Conservation (phyloP, 306 rosid genomes). For the Lathyrus tuberosus region DNA sequence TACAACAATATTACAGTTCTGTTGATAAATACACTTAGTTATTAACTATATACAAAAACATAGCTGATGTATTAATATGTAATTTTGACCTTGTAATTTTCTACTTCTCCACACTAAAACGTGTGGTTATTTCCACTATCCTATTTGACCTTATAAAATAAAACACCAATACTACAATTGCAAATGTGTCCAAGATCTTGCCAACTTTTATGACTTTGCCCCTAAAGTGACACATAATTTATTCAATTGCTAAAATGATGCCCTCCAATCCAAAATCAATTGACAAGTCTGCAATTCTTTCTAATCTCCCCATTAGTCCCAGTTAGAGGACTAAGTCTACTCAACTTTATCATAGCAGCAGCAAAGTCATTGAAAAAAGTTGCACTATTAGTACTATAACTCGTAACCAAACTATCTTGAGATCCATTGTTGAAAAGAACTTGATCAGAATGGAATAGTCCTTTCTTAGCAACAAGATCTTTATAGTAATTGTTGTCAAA, state of each 20-base stretch:
- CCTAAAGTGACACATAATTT: neutral
- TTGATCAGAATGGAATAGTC: slow-evolving; percentile 79
- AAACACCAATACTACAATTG: neutral
- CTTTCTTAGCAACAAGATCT: slow-evolving; percentile 53
- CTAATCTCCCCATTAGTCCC: slow-evolving; percentile 69
- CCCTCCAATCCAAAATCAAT: slow-evolving; percentile 28
- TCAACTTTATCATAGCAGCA: slow-evolving; percentile 72
- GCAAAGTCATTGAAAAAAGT: slow-evolving; percentile 60
- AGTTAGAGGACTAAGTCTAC: slow-evolving; percentile 62
- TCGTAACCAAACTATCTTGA: slow-evolving; percentile 62
- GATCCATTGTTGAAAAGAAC: slow-evolving; percentile 60
- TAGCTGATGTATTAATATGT: too few species aligned
- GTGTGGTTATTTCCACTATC: too few species aligned
- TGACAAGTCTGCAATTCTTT: slow-evolving; percentile 62
- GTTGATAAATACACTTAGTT: neutral
- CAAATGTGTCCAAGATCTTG: neutral
- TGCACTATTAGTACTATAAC: slow-evolving; percentile 41
- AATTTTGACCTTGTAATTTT: too few species aligned
- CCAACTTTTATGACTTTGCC: neutral
- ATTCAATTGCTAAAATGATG: slow-evolving; percentile 3
- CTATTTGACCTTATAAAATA: too few species aligned
- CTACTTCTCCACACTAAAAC: too few species aligned
- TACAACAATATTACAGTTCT: neutral
- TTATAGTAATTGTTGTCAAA: slow-evolving; percentile 69
- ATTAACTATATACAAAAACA: too few species aligned